Evolutionary conservation across 352 stramenopile genomes (phyloP), one percentile per base, ranked within the genome.

Genomic region (Pythium grandisporangium): DNA sequence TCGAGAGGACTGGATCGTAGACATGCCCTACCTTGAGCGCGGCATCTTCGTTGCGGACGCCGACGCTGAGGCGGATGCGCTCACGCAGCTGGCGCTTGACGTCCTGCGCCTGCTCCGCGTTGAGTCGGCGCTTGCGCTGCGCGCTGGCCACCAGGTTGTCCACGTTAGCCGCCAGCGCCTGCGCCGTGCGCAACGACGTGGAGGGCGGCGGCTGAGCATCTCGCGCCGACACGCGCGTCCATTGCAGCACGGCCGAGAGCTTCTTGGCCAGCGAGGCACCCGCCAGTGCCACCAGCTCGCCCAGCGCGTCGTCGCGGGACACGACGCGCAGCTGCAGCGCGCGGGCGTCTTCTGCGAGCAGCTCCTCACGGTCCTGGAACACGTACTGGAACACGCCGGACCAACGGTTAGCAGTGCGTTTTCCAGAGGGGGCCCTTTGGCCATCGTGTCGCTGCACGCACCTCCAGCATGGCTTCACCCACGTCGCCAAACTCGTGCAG

Each of bases 401-500:
- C 27, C 27, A 32, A 8, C 27, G 8, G 8, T 32, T 32, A 8
- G n/a, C 10, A 38, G 12, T 20, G 7, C 12, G 11, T 11, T 16
- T 10, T 16, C 6, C 16, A 38, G 33, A 20, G 6, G 11, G 12
- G 10, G 13, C 32, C 13, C 6, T 17, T 38, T 38, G 10, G n/a
- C n/a, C 8, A 42, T 42, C n/a, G n/a, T n/a, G n/a, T n/a, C 2
- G 2, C n/a, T 41, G n/a, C 24, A 29, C 35, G 11, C 8, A 72
- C 61, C 58, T 76, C 67, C 2, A 70, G 27, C 11, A 72, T 55
- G 32, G 70, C 63, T 26, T 84, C 73, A 2, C 55, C 40, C 2
- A 70, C 37, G 42, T 87, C 65, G 1, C 68, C 71, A 40, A 71
- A 90, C 51, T 84, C 77, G 44, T 90, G 77, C 27, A 91, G 60